Base-by-base conservation (phyloP, 1,139 yeast genomes). In the Debaryomycetaceae sp. region DNA sequence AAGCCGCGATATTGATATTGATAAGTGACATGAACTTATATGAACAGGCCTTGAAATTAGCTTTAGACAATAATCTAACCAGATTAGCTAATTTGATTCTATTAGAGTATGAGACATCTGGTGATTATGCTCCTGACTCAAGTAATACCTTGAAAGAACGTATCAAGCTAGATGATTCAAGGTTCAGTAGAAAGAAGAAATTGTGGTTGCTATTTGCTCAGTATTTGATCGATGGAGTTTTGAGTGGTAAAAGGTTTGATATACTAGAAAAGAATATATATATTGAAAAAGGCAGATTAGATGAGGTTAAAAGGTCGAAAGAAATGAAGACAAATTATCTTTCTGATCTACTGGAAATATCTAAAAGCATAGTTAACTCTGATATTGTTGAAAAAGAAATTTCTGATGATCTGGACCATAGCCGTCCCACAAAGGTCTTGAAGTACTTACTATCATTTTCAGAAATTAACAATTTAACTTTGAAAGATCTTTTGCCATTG, bases 401-500 rank as follows among this genome's bases (percentile, higher is more conserved):
- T 6, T 5, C 33, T 6, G 31, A 37, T 22, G 26, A 32, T 30
- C 26, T 22, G 15, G 26, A 34, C 5, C 18, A 36, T 26, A 33
- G 15, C 14, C 16, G 38, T 24, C 42, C 58, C 29, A 61, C 58
- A 37, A 51, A 49, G 37, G 59, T 56, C 1, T 46, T 65, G 33
- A 55, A 50, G 34, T 63, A 62, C 39, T 50, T 65, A n/a, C 50
- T 64, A 11, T 53, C 53, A 33, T 40, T 58, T 6, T 59, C 67
- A 3, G 51, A 58, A 38, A 45, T 47, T 14, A 45, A 41, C 15
- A 45, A 49, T 17, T 63, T 92, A 17, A 75, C 82, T 3, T 81
- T 92, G 38, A 91, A 87, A 50, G 98, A 92, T 52, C 59, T 94
- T 30, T 61, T 94, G 36, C 95, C 95, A 1, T 64, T 88, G 28